Evolutionary conservation across 2,329 filamentous ascomycete species (phyloP), one percentile per base, ranked within the genome.

Genomic region (Trichoderma oligosporum): DNA sequence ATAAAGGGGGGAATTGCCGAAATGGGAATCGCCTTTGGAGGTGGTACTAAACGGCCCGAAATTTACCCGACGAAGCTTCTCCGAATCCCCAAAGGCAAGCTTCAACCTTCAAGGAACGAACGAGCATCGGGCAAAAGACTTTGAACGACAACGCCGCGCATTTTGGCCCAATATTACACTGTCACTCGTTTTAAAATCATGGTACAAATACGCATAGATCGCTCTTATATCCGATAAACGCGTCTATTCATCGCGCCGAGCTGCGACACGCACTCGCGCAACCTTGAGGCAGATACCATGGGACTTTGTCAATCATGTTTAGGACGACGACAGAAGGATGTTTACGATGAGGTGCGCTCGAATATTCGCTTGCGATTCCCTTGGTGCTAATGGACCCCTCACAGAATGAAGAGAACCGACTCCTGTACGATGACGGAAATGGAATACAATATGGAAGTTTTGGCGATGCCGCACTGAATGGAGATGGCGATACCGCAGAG

Each of bases 381-480:
- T 4, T 18, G 36, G n/a, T 18, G 48, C 25, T 59, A 53, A 64
- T 61, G 48, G 61, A 53, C 14, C 14, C 45, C 27, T 22, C 22
- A n/a, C 62, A 83, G 80, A 78, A 81, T 61, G 82, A 84, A 53
- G 80, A 83, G 61, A 78, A 78, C 14, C 76, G 82, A 35, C 74
- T 84, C 18, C 75, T 87, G 24, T 84, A 84, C 67, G 83, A 85
- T 61, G 84, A 86, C 57, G 74, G 79, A 33, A 81, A 81, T 64
- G 76, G 75, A 57, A 73, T 81, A 63, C 78, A 84, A 57, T 87
- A 87, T 61, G 83, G 83, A 46, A 85, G 82, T 68, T 86, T 87
- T 62, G 78, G 77, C 57, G 82, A 86, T 39, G 76, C 80, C 56
- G 75, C 76, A 36, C 65, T 82, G 61, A 78, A 76, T 56, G 73